Conservation (phyloP, 352 stramenopile genomes). For the Globisporangium splendens region DNA sequence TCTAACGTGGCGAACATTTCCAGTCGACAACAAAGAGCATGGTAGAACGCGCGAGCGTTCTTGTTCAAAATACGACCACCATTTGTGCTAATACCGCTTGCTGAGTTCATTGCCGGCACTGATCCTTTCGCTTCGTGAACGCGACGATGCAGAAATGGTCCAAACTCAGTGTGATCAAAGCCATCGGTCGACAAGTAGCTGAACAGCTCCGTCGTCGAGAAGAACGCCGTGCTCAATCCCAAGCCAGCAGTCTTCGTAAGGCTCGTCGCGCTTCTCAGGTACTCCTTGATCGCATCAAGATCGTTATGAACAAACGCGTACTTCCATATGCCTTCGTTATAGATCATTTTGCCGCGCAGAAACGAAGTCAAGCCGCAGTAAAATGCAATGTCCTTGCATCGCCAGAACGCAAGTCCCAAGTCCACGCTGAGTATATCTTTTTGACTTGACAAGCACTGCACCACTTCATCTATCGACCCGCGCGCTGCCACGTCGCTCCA, state of each 20-base stretch:
- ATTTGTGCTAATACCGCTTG: constrained; percentile 2
- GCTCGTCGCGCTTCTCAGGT: constrained; percentile 15
- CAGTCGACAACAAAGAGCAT: constrained; percentile 36
- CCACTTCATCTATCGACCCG: constrained; percentile 40
- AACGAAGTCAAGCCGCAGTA: constrained; percentile 29
- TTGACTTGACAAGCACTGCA: constrained; percentile 22
- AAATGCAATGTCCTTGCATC: constrained; percentile 36
- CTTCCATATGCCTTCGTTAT: constrained; percentile 40
- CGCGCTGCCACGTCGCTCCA: constrained; percentile 54
- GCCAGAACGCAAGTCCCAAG: constrained; percentile 33
- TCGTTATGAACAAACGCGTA: constrained; percentile 51
- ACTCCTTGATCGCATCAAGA: constrained; percentile 29
- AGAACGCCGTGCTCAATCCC: constrained; percentile 27
- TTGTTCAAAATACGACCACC: constrained; percentile 34
- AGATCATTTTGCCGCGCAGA: constrained; percentile 36
- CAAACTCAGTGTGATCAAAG: constrained; percentile 50
- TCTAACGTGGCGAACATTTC: constrained; percentile 22
- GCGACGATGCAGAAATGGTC: constrained; percentile 37
- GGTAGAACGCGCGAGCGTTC: constrained; percentile 35
- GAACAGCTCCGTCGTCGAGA: constrained; percentile 22
- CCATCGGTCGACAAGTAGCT: constrained; percentile 17
- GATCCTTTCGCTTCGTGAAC: constrained; percentile 30
- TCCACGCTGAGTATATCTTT: constrained; percentile 27
- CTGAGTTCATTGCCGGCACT: constrained; percentile 7
- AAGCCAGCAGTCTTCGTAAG: constrained; percentile 23